Evolutionary conservation across 805 yeast species (phyloP).

Genomic region (Lipomyces spencermartinsiae): DNA sequence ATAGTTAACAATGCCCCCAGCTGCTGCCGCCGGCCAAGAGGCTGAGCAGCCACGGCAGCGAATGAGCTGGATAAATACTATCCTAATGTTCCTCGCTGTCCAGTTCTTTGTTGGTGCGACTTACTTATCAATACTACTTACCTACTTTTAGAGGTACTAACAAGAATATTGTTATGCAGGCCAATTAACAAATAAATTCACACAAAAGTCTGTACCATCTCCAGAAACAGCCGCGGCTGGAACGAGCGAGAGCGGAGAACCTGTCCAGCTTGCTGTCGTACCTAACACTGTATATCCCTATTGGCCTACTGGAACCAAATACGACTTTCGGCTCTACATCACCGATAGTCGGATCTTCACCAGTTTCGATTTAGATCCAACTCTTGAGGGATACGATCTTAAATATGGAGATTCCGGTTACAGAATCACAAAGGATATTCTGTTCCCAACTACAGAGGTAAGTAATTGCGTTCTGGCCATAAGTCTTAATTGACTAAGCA

Average conservation of each 20-base stretch:
- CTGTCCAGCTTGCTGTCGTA: conserved; percentile 15
- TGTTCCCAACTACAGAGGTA: conserved; percentile 14
- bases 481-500: not conserved
- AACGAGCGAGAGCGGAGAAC: conserved; percentile 8
- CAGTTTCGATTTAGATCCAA: conserved; percentile 22
- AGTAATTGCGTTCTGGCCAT: not conserved
- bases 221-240: conserved; percentile 10
- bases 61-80: conserved; percentile 32
- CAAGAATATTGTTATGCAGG: conserved; percentile 9
- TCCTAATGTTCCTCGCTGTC: conserved; percentile 25
- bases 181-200: conserved; percentile 16
- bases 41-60: conserved; percentile 13
- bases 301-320: conserved; percentile 34
- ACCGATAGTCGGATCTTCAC: conserved; percentile 29
- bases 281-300: conserved; percentile 29
- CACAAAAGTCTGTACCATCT: conserved; percentile 8
- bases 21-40: conserved; percentile 4
- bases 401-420: conserved; percentile 22
- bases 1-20: conserved; percentile 6
- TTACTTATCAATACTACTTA: not conserved
- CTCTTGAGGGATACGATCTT: conserved; percentile 20
- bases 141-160: not conserved
- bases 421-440: conserved; percentile 11
- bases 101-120: conserved; percentile 29
- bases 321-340: conserved; percentile 32